These are phyloP conservation scores for Exophiala aquamarina DNA, from an alignment of 2,329 filamentous ascomycete species.

Conservation along the genomic window DNA sequence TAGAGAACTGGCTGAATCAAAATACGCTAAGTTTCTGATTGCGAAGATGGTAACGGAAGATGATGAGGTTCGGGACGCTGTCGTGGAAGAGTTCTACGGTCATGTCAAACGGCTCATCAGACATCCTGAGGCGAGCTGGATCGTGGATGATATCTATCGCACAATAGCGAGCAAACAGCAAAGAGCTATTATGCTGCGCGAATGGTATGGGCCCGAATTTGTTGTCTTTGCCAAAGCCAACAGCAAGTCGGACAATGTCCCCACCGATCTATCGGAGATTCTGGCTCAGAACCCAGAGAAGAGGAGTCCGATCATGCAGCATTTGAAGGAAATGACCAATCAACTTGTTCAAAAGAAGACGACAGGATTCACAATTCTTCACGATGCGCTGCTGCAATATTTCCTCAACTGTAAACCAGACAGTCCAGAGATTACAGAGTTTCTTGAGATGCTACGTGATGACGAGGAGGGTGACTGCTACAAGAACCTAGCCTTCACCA, in stretches of 20 bases:
- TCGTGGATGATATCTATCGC: conserved; percentile 94
- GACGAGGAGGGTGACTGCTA: conserved; percentile 87
- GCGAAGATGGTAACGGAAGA: conserved; percentile 94
- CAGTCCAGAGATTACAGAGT: conserved; percentile 80
- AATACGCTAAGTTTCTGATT: conserved; percentile 96
- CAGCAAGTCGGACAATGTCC: conserved; percentile 24
- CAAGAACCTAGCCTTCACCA: conserved; percentile 96
- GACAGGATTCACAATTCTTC: conserved; percentile 94
- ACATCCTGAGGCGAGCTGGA: conserved; percentile 95
- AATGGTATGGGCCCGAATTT: conserved; percentile 97
- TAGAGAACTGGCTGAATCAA: conserved; percentile 82
- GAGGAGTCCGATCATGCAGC: conserved; percentile 80
- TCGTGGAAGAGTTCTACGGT: conserved; percentile 93
- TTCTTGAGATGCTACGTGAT: conserved; percentile 85
- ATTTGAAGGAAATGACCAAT: conserved; percentile 83
- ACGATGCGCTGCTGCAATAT: conserved; percentile 98
- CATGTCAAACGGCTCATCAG: conserved; percentile 91
- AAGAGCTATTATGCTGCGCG: conserved; percentile 78
- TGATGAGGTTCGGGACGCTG: conserved; percentile 83
- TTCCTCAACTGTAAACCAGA: conserved; percentile 76
- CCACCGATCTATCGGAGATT: conserved; percentile 71
- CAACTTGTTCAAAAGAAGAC: conserved; percentile 93
- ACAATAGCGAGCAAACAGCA: conserved; percentile 82
- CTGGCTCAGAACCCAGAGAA: conserved; percentile 79
- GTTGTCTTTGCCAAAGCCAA: conserved; percentile 67